Conservation (phyloP, 2,329 filamentous ascomycete genomes). For the Colletotrichum caudatum region DNA sequence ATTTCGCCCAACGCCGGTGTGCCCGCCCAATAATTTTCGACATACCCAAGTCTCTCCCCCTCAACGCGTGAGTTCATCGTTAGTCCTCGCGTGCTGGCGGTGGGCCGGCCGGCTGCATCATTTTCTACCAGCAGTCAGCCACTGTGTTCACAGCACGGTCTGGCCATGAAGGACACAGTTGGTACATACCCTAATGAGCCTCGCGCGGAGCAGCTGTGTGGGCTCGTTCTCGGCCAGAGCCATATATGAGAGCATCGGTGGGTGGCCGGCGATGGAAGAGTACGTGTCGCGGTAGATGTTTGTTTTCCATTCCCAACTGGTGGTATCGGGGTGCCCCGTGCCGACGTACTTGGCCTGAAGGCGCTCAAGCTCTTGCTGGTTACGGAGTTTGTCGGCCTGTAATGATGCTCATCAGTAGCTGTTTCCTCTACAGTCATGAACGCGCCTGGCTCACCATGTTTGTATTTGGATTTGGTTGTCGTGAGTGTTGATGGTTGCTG, state of each 20-base stretch:
- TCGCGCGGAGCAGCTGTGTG: constrained; percentile 80
- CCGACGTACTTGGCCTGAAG: constrained; percentile 96
- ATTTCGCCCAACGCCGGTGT: constrained; percentile 28
- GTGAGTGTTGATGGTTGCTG: constrained; percentile 2
- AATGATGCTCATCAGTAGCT: not conserved
- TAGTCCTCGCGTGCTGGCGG: constrained; percentile 67
- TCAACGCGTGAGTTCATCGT: not conserved
- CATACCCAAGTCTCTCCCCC: not conserved
- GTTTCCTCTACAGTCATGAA: no score
- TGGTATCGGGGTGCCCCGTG: constrained; percentile 96
- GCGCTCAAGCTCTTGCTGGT: constrained; percentile 96
- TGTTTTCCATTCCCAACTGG: constrained; percentile 95
- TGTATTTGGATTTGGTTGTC: constrained; percentile 1
- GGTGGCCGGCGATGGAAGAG: constrained; percentile 89
- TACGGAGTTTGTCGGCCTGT: constrained; percentile 96
- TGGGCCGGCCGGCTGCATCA: constrained; percentile 72
- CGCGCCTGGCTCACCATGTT: constrained; percentile 22
- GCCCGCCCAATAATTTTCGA: not conserved
- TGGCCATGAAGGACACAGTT: no score
- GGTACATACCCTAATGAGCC: constrained; percentile 77
- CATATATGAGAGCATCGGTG: constrained; percentile 89
- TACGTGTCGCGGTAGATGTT: constrained; percentile 97
- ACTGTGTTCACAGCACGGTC: not conserved
- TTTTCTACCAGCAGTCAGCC: constrained; percentile 62
- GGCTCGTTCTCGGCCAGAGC: constrained; percentile 89